Conservation (phyloP, 805 yeast species). For the Brettanomyces anomalus region DNA sequence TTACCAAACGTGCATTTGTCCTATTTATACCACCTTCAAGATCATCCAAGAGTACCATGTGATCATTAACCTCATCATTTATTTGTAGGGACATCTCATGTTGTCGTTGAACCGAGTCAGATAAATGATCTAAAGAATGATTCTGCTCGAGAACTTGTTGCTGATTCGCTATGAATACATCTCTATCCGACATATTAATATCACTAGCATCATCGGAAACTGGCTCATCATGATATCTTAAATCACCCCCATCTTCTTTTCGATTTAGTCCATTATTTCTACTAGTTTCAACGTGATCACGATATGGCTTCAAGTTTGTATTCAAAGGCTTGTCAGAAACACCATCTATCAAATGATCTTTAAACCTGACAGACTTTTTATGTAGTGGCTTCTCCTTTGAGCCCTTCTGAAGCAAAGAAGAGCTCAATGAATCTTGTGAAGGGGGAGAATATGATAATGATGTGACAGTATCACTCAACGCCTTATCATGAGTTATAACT, state of each 20-base stretch:
- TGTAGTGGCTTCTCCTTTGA: not conserved
- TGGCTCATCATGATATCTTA: not conserved
- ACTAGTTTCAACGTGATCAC: conserved; percentile 7
- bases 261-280: too few relatives aligned
- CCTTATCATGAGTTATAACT: too few relatives aligned
- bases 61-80: conserved; percentile 38
- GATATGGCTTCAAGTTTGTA: not conserved
- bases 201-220: conserved; percentile 2
- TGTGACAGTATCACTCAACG: too few relatives aligned
- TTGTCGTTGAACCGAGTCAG: conserved; percentile 35
- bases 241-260: too few relatives aligned
- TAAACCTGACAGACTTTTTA: conserved; percentile 16
- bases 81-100: conserved; percentile 37
- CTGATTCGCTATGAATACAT: conserved; percentile 30
- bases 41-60: conserved; percentile 40
- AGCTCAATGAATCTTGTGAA: not conserved
- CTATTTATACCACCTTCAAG: conserved; percentile 37
- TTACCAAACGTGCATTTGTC: conserved; percentile 30
- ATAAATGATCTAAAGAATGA: conserved; percentile 28
- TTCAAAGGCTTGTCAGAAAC: not conserved
- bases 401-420: not conserved
- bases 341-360: conserved; percentile 8
- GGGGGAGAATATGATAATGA: not conserved
- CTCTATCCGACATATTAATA: conserved; percentile 18
- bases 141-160: conserved; percentile 42